These are phyloP conservation scores for Geotrichum citri-aurantii DNA, from an alignment of 1,139 yeast genomes.

Conservation along the genomic window DNA sequence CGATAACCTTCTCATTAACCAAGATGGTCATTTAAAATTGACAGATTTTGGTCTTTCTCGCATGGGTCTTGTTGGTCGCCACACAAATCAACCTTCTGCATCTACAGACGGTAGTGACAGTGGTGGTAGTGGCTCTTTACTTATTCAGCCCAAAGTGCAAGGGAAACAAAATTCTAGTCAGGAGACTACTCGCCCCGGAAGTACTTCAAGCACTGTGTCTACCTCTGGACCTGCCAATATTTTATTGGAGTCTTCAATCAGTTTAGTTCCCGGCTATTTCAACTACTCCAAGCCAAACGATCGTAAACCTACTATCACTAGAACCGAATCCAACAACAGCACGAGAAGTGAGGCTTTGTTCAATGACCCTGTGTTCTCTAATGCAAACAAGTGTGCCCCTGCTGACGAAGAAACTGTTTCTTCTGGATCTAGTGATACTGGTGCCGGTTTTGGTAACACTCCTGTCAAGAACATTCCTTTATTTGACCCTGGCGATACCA, in stretches of 20 bases:
- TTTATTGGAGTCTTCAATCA: conserved; percentile 28
- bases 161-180: conserved; percentile 11
- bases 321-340: conserved; percentile 17
- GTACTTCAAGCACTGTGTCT: conserved; percentile 14
- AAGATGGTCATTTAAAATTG: conserved; percentile 79
- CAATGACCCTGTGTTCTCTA: conserved; percentile 15
- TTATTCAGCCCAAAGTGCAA: conserved; percentile 4
- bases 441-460: not conserved
- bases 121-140: not conserved
- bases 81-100: conserved; percentile 42
- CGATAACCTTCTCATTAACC: conserved; percentile 82
- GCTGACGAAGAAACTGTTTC: conserved; percentile 15
- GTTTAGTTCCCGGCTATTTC: conserved; percentile 32
- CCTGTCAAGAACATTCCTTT: conserved; percentile 17
- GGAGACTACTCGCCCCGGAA: conserved; percentile 10
- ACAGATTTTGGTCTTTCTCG: conserved; percentile 94
- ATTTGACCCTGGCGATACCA: conserved; percentile 27
- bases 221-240: conserved; percentile 5
- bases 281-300: conserved; percentile 18
- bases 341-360: conserved; percentile 18
- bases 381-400: not conserved
- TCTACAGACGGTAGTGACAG: conserved; percentile 32
- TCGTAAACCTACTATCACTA: conserved; percentile 3
- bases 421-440: conserved; percentile 9
- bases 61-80: conserved; percentile 84